Evolutionary conservation across 306 rosid genomes (phyloP).

Genomic region (Lagenaria siceraria): DNA sequence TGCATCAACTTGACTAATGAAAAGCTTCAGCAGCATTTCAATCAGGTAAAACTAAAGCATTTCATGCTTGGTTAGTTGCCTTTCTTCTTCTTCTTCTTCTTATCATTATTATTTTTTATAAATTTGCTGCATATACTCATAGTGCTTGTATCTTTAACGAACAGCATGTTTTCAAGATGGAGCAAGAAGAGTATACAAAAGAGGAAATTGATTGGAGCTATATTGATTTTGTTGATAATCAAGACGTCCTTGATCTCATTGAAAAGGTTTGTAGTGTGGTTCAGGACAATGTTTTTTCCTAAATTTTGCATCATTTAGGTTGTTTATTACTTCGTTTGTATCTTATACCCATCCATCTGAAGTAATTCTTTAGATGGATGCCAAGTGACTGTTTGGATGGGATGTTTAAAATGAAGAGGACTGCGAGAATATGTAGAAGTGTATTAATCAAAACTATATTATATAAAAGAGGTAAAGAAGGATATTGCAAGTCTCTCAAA

Average conservation of each 20-base stretch:
- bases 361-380: background rate
- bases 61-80: background rate
- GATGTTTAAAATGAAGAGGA: background rate
- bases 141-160: constrained; percentile 6
- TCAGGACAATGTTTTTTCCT: constrained; percentile 5
- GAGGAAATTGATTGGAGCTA: constrained; percentile 99
- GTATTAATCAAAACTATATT: background rate
- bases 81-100: background rate
- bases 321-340: constrained; percentile 4
- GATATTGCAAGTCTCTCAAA: background rate
- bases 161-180: constrained; percentile 99
- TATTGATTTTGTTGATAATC: constrained; percentile 96
- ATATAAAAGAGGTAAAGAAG: background rate
- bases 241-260: constrained; percentile 89
- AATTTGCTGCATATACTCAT: background rate
- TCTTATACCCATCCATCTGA: background rate
- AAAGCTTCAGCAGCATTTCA: constrained; percentile 98
- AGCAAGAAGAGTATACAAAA: constrained; percentile 98
- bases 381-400: background rate
- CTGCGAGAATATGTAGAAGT: background rate
- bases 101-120: background rate
- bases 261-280: constrained; percentile 64
- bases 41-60: constrained; percentile 54
- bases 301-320: constrained; percentile 8
- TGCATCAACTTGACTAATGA: constrained; percentile 98